Evolutionary conservation across 495 filamentous ascomycete genomes (phyloP).

Genomic region (Penicillium bovifimosum): DNA sequence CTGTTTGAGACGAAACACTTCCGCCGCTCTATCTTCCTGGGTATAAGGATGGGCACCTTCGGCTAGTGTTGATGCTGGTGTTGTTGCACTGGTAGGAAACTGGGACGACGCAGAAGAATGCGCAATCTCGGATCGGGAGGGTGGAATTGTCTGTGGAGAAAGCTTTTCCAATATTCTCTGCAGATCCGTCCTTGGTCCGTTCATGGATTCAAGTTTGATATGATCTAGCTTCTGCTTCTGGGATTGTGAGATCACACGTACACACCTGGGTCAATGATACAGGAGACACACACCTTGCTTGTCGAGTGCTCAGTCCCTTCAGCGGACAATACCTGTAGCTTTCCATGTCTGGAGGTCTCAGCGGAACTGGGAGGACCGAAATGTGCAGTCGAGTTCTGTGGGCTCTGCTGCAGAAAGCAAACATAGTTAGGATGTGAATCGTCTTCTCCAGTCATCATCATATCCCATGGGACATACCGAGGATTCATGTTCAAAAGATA

Average conservation of each 20-base stretch:
- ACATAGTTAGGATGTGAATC: neutral
- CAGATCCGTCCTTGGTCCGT: constrained; percentile 28
- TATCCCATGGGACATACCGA: constrained; percentile 24
- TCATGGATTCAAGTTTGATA: constrained; percentile 20
- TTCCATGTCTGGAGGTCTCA: constrained; percentile 38
- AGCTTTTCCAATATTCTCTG: constrained; percentile 37
- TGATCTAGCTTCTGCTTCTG: constrained; percentile 51
- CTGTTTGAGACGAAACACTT: constrained; percentile 55
- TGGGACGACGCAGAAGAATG: constrained; percentile 50
- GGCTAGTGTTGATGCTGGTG: constrained; percentile 34
- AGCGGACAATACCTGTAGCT: constrained; percentile 21
- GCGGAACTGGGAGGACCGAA: constrained; percentile 30
- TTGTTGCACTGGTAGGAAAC: constrained; percentile 48
- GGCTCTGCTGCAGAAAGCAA: constrained; percentile 12
- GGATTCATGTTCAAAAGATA: constrained; percentile 21
- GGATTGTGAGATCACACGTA: constrained; percentile 33
- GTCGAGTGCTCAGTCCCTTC: constrained; percentile 20
- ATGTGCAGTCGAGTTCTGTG: constrained; percentile 25
- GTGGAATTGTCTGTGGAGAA: constrained; percentile 25
- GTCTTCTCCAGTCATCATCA: neutral
- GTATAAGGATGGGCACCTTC: constrained; percentile 11
- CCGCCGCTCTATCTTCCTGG: constrained; percentile 33
- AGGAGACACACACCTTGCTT: constrained; percentile 32
- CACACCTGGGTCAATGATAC: neutral
- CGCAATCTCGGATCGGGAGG: constrained; percentile 35